phyloP scores from a whole-genome alignment of 306 rosid species.

The Rosa chinensis region DNA sequence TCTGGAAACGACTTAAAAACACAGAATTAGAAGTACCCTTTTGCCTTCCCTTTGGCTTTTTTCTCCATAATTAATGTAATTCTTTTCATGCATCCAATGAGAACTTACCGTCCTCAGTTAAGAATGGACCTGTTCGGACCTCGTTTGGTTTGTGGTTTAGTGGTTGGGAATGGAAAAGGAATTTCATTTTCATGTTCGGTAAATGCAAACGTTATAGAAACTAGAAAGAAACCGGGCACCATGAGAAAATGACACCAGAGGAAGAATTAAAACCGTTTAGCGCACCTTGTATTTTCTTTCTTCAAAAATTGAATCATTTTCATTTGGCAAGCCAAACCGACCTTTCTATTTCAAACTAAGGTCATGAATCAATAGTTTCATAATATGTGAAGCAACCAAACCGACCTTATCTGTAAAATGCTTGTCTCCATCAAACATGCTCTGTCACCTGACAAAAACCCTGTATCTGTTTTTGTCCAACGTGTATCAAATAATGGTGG shows the following conservation, averaged over 20 bases:
- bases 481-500: neutral
- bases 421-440: slow-evolving; percentile 5
- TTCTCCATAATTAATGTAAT: slow-evolving; percentile 7
- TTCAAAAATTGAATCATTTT: neutral
- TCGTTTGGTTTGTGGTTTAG: neutral
- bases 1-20: slow-evolving; percentile 9
- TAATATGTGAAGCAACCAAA: neutral
- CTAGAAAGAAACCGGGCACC: neutral
- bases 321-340: neutral
- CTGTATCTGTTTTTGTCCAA: neutral
- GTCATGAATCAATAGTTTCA: neutral
- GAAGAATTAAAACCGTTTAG: no score
- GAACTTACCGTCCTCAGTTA: slow-evolving; percentile 14
- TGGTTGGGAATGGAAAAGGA: neutral
- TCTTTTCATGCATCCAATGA: slow-evolving; percentile 33
- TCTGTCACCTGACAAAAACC: neutral
- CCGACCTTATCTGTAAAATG: slow-evolving; percentile 6
- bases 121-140: neutral
- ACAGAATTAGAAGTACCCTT: slow-evolving; percentile 7
- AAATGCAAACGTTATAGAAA: neutral
- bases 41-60: neutral
- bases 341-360: neutral
- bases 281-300: neutral
- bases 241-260: neutral
- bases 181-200: neutral